A percentile compares a stretch with the other conserved stretches of the same genome.
These are phyloP conservation scores for Fraxinus excelsior DNA, from an alignment of 257 asterid species.

Conservation along the genomic window DNA sequence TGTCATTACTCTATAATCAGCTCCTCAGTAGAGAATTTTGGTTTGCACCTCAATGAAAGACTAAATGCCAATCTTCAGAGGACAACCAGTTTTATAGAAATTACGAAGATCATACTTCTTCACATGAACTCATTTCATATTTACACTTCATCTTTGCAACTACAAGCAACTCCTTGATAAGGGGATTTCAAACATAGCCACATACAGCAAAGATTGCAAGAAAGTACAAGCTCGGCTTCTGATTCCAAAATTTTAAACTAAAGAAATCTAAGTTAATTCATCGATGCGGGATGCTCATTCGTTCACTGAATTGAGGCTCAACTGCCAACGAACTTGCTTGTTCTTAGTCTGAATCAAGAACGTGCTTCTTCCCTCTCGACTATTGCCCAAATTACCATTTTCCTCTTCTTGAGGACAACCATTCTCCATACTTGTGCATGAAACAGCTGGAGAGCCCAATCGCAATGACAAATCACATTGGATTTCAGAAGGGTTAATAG, in stretches of 20 bases:
- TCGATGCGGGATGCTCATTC: conserved; percentile 27
- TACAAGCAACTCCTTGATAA: conserved; percentile 21
- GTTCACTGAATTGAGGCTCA: conserved; percentile 24
- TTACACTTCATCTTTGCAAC: conserved; percentile 25
- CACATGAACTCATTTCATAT: conserved; percentile 11
- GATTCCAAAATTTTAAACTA: conserved; percentile 17
- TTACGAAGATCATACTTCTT: not conserved
- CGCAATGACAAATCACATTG: conserved; percentile 84
- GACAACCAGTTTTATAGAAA: not conserved
- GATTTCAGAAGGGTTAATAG: conserved; percentile 33
- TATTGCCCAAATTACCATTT: conserved; percentile 24
- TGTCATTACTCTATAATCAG: not conserved
- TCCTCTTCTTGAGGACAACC: conserved; percentile 32
- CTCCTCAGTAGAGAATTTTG: not conserved
- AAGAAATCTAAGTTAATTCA: conserved; percentile 14
- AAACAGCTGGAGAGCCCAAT: conserved; percentile 57
- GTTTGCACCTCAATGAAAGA: not conserved
- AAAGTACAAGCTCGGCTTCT: not conserved
- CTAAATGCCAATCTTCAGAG: not conserved
- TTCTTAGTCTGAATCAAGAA: conserved; percentile 30
- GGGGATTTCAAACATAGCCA: not conserved
- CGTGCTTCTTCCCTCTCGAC: conserved; percentile 28
- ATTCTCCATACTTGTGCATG: conserved; percentile 30
- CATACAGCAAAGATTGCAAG: conserved; percentile 4
- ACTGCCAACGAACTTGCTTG: conserved; percentile 26